Evolutionary conservation across 768 basidiomycete species (phyloP).

Genomic region (Tubosaeta brunneosetosa): DNA sequence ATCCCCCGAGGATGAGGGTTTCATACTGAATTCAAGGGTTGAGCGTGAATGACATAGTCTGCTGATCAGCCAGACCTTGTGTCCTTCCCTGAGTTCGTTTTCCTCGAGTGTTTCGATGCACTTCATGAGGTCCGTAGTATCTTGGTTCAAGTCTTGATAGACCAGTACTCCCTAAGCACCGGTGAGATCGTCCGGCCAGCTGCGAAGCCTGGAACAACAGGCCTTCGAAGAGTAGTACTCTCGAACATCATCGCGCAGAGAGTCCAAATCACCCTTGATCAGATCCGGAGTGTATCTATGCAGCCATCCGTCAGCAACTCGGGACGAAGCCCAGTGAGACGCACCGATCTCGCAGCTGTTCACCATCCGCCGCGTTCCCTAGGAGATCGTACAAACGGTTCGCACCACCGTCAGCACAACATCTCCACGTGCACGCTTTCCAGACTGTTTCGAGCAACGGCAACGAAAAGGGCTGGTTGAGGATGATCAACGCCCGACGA

Average conservation of each 20-base stretch:
- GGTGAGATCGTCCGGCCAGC: neutral
- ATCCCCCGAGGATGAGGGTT: constrained; percentile 78
- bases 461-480: constrained; percentile 82
- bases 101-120: constrained; percentile 64
- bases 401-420: constrained; percentile 86
- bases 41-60: neutral
- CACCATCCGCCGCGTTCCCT: neutral
- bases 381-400: constrained; percentile 71
- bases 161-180: constrained; percentile 59
- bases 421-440: constrained; percentile 45
- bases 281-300: constrained; percentile 73
- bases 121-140: constrained; percentile 96
- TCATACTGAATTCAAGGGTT: constrained; percentile 44
- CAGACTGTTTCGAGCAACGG: constrained; percentile 62
- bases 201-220: constrained; percentile 13
- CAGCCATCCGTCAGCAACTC: neutral
- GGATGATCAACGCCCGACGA: constrained; percentile 66
- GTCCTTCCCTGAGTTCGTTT: constrained; percentile 43
- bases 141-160: constrained; percentile 62
- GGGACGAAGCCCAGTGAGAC: neutral
- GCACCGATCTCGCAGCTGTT: constrained; percentile 14
- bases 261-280: constrained; percentile 94
- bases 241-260: constrained; percentile 69
- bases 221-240: constrained; percentile 63
- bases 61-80: constrained; percentile 29